Evolutionary conservation across 2,329 filamentous ascomycete species (phyloP).

Genomic region (Trichophyton equinum): DNA sequence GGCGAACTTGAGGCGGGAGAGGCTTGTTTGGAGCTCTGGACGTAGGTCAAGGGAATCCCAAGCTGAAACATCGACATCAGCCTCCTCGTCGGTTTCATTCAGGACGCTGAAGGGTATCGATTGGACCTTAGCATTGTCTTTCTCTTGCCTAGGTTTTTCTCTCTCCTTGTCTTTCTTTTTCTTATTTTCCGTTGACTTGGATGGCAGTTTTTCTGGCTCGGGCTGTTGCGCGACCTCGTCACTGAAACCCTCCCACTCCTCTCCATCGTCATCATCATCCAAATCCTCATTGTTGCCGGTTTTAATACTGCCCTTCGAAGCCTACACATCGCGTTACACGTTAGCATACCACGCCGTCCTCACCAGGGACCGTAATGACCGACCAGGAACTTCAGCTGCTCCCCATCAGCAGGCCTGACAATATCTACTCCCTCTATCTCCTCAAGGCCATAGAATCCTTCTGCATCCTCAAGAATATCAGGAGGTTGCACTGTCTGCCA

Average conservation of each 20-base stretch:
- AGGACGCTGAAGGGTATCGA: conserved; percentile 28
- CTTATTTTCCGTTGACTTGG: conserved; percentile 10
- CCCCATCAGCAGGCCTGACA: conserved; percentile 44
- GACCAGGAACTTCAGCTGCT: conserved; percentile 34
- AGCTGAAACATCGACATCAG: conserved; percentile 54
- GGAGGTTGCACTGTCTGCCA: conserved; percentile 57
- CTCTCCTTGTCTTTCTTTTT: conserved; percentile 9
- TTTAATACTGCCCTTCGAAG: conserved; percentile 22
- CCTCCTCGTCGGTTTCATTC: conserved; percentile 39
- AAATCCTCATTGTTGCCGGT: conserved; percentile 12
- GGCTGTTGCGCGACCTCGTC: conserved; percentile 30
- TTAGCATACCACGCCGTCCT: no score
- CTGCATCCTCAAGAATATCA: conserved; percentile 73
- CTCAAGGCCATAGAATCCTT: conserved; percentile 84
- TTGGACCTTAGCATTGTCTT: conserved; percentile 17
- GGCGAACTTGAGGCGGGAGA: conserved; percentile 67
- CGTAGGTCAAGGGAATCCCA: conserved; percentile 70
- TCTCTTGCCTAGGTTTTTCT: conserved; percentile 20
- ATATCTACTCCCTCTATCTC: conserved; percentile 86
- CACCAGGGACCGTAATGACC: neutral
- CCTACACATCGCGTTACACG: conserved; percentile 16
- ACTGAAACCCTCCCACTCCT: conserved; percentile 55
- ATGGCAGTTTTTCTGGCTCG: conserved; percentile 16
- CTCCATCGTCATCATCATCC: conserved; percentile 28
- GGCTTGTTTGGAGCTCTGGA: conserved; percentile 54